Evolutionary conservation across 2,329 filamentous ascomycete genomes (phyloP), one percentile per base, ranked within the genome.

Genomic region (Aspergillus pseudoviridinutans): DNA sequence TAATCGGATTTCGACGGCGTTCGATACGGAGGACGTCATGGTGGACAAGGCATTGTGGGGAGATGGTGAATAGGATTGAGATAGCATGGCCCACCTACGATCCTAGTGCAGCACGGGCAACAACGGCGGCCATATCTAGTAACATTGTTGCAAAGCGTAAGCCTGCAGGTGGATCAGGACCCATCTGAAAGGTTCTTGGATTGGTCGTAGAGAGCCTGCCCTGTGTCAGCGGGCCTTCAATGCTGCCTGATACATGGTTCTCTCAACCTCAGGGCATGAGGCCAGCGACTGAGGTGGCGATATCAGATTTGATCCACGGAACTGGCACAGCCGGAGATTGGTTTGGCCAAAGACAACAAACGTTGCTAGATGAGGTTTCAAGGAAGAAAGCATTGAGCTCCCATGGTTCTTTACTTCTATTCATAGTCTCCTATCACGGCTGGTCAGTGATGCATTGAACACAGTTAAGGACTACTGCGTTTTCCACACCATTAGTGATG

Each of bases 11-110:
- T 29, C 32, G 20, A 50, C 47, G 51, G 38, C 53, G 55, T 47
- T 47, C 20, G 44, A 51, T 54, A 54, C 53, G 28, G 60, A 35
- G 55, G 53, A 66, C 63, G 62, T 66, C 64, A 66, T 66, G 54
- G n/a, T 38, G 32, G 50, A 54, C 27, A 54, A 59, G 41, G 20
- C 53, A 54, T 55, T 52, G 55, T 62, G 59, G 60, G 60, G 56
- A 47, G 22, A 24, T 24, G 32, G 24, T 47, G 22, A 47, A 47
- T 47, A 14, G 22, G 22, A 47, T 27, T 24, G 44, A 17, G 44
- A 47, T 24, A 25, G 5, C n/a, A 25, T 27, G 44, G 20, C 24
- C 44, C 22, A 47, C 44, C 20, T 10, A 20, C 24, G 44, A 47
- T 47, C 44, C 44, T 14, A 47, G 44, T 24, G 10, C 20, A 24